A percentile compares a stretch with the other conserved stretches of the same genome.
Evolutionary conservation across 306 rosid species (phyloP).

Genomic region (Alnus rubra): DNA sequence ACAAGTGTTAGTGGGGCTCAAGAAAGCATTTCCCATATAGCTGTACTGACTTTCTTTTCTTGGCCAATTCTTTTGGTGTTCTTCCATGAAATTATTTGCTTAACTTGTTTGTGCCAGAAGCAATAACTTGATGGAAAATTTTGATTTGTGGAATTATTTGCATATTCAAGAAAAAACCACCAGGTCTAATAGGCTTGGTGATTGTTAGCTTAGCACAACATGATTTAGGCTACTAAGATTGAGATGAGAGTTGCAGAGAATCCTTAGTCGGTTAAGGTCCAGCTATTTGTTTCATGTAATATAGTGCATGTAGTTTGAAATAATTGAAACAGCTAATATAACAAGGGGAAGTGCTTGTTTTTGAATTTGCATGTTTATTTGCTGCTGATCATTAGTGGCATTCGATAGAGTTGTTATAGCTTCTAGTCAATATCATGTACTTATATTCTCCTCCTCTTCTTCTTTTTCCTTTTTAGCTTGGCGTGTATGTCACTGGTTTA

Average conservation of each 20-base stretch:
- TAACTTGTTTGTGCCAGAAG: constrained; percentile 20
- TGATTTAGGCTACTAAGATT: background rate
- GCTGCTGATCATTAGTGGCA: background rate
- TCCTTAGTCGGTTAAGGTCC: background rate
- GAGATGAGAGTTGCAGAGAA: background rate
- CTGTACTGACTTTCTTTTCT: constrained; percentile 29
- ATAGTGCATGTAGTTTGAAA: background rate
- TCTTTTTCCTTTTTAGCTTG: background rate
- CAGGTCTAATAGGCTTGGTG: background rate
- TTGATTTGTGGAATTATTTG: background rate
- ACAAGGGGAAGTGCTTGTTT: background rate
- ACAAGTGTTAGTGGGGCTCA: constrained; percentile 20
- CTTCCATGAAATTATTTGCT: constrained; percentile 22
- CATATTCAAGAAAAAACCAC: background rate
- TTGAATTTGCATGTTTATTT: background rate
- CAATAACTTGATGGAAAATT: background rate
- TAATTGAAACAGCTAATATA: background rate
- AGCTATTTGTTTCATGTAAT: background rate
- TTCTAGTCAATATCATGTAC: background rate
- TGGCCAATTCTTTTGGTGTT: constrained; percentile 31
- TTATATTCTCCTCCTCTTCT: background rate
- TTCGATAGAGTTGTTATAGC: background rate
- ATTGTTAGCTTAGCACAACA: background rate
- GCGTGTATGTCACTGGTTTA: background rate
- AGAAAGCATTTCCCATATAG: constrained; percentile 17